Conservation (phyloP, 2,329 filamentous ascomycete species). For the Phaeomoniella chlamydospora region DNA sequence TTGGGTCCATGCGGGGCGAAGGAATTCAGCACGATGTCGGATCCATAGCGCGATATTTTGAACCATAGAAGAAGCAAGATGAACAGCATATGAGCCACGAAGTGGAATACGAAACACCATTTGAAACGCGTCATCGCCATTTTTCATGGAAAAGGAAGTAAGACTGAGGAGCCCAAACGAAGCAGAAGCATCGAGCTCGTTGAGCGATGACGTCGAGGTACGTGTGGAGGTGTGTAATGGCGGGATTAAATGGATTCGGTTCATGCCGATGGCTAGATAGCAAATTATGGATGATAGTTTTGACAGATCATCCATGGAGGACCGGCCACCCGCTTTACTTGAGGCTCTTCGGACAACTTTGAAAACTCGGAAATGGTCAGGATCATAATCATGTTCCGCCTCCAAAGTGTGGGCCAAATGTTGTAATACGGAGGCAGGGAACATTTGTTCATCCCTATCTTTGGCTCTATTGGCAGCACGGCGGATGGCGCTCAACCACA, state of each 20-base stretch:
- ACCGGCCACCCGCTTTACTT: conserved; percentile 37
- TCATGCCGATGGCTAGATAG: conserved; percentile 54
- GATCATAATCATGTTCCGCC: conserved; percentile 53
- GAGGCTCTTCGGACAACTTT: conserved; percentile 51
- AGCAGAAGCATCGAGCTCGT: conserved; percentile 32
- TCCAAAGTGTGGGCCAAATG: conserved; percentile 49
- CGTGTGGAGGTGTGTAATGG: conserved; percentile 42
- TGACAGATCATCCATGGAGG: conserved; percentile 51
- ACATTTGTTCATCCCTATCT: conserved; percentile 33
- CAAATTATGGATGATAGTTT: conserved; percentile 51
- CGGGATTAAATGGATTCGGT: conserved; percentile 56
- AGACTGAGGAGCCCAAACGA: conserved; percentile 52
- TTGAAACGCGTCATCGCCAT: conserved; percentile 51
- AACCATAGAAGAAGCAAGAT: conserved; percentile 49
- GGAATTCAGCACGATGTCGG: conserved; percentile 44
- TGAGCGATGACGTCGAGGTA: conserved; percentile 38
- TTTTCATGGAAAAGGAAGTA: conserved; percentile 42
- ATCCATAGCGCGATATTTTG: conserved; percentile 50
- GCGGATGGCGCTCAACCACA: conserved; percentile 50
- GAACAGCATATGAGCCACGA: conserved; percentile 38
- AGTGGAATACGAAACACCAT: conserved; percentile 48
- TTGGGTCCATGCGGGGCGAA: conserved; percentile 52
- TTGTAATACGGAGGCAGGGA: conserved; percentile 45
- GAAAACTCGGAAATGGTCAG: conserved; percentile 52
- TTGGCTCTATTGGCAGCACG: conserved; percentile 41